Base-by-base conservation (phyloP, 768 basidiomycete species). In the Termitomyces sp. region DNA sequence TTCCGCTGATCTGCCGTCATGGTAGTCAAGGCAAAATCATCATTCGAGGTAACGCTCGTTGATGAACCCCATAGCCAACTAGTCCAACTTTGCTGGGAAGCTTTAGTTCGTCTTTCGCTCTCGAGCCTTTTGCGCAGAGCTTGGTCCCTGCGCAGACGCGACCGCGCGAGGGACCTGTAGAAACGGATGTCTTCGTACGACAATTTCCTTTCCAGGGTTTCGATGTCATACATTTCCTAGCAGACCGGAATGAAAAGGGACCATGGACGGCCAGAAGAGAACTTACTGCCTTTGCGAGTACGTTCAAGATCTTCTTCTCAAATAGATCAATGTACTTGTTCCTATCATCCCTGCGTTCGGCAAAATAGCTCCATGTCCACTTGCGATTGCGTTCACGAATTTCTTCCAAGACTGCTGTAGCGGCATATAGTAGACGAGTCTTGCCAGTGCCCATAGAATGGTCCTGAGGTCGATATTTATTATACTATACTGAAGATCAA, bases 161-260 rank as follows among this genome's bases (percentile, higher is more conserved):
- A 93, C 27, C 92, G 87, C 0, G 94, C 92, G 59, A 98, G 93
- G 4, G 95, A 98, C 33, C 97, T 86, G 74, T 98, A 99, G 74
- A 98, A 97, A 4, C 96, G 88, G 51, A 99, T 87, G 66, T 98
- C 97, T 70, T 96, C 93, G 64, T 98, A 98, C 0, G 87, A 81
- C 30, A 98, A 79, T 69, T 93, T 93, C 62, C 71, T 76, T 70
- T 99, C 97, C 55, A 98, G 74, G 0, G 72, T 76, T 46, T 86
- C 82, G 32, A 95, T 74, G 7, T 67, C 74, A 62, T 71, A 67
- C 37, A 71, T 54, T 57, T 88, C 87, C 87, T 89, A 53, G 47
- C 32, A 60, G 33, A 45, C 30, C 16, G 39, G n/a, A 30, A 22
- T 58, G 37, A 62, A 39, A 33, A 50, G 18, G 45, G 18, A 36